Conservation (phyloP, 345 rosid genomes). For the Physaria fendleri region DNA sequence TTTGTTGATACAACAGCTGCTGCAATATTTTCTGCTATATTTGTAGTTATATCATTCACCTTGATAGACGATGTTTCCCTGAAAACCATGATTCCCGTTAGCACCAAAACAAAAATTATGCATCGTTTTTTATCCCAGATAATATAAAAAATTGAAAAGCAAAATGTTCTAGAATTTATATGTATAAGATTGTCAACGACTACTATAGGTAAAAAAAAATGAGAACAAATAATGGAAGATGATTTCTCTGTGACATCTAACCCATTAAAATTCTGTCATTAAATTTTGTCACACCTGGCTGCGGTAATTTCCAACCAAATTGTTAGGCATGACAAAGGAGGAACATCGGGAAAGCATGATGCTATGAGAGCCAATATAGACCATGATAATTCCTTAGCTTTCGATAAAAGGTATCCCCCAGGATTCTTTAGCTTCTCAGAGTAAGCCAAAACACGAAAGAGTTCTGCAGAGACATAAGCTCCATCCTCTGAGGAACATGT, state of each 20-base stretch:
- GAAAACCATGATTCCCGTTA: constrained; percentile 33
- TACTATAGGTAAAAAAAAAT: not conserved
- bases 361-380: constrained; percentile 92
- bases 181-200: not conserved
- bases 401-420: constrained; percentile 72
- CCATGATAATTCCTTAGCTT: constrained; percentile 95
- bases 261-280: constrained; percentile 1
- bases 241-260: constrained; percentile 5
- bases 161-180: not conserved
- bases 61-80: constrained; percentile 97
- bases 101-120: constrained; percentile 9
- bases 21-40: constrained; percentile 73
- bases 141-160: not conserved
- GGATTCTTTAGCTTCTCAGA: constrained; percentile 80
- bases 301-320: constrained; percentile 99
- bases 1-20: constrained; percentile 83
- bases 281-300: constrained; percentile 55
- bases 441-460: constrained; percentile 82
- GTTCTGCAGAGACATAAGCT: constrained; percentile 59
- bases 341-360: constrained; percentile 85
- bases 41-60: constrained; percentile 84
- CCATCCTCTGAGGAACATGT: constrained; percentile 51
- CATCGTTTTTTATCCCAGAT: constrained; percentile 9
- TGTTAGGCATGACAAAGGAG: constrained; percentile 75
- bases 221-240: not conserved